phyloP scores from a whole-genome alignment of 768 basidiomycete genomes.

The Lyophyllum decastes region DNA sequence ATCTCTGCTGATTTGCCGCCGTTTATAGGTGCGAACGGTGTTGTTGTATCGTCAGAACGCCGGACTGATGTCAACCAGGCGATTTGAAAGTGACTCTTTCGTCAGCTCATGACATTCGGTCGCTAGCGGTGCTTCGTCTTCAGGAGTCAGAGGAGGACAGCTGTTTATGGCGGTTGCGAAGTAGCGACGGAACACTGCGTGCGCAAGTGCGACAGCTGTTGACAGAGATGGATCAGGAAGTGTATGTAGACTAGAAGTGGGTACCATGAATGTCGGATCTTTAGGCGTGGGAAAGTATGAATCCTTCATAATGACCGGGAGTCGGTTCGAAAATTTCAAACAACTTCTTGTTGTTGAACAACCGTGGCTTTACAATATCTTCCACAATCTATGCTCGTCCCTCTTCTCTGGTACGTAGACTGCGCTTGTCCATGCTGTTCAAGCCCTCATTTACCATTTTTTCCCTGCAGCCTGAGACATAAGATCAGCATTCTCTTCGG shows the following conservation, averaged over 20 bases:
- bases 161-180: slow-evolving; percentile 72
- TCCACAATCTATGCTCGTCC: slow-evolving; percentile 56
- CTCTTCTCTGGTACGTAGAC: slow-evolving; percentile 34
- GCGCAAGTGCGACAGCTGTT: slow-evolving; percentile 46
- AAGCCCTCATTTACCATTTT: slow-evolving; percentile 5
- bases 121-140: slow-evolving; percentile 50
- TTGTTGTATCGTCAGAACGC: slow-evolving; percentile 6
- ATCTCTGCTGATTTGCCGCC: slow-evolving; percentile 56
- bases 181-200: slow-evolving; percentile 45
- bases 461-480: slow-evolving; percentile 43
- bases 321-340: slow-evolving; percentile 11
- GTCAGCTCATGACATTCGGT: slow-evolving; percentile 17
- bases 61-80: slow-evolving; percentile 39
- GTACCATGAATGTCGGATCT: slow-evolving; percentile 3
- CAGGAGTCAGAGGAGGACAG: slow-evolving; percentile 68
- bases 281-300: slow-evolving; percentile 4
- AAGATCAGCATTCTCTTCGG: slow-evolving; percentile 60
- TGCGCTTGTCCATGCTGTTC: slow-evolving; percentile 7
- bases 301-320: not conserved
- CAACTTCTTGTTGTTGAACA: slow-evolving; percentile 8
- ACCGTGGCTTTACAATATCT: slow-evolving; percentile 11
- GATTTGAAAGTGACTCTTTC: slow-evolving; percentile 62
- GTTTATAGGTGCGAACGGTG: slow-evolving; percentile 51
- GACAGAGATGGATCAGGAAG: slow-evolving; percentile 2
- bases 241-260: not conserved